phyloP scores from a whole-genome alignment of 2,329 filamentous ascomycete species.

The Venturia aucupariae region DNA sequence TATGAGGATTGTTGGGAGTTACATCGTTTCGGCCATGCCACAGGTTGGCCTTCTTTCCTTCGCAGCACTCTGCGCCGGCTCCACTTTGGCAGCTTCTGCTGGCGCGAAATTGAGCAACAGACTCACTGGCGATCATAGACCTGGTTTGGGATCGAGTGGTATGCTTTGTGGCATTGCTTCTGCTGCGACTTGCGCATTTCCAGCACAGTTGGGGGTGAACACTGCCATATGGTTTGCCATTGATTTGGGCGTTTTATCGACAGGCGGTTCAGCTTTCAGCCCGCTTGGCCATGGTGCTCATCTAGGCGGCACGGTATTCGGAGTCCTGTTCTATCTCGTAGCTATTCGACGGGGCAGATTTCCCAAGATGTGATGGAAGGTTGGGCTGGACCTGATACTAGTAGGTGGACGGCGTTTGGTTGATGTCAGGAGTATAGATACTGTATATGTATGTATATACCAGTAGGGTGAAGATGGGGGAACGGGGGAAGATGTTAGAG shows the following conservation, averaged over 20 bases:
- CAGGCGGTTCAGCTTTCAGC: slow-evolving; percentile 16
- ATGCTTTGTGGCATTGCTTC: slow-evolving; percentile 32
- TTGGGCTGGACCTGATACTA: neutral
- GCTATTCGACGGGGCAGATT: neutral
- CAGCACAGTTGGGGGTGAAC: slow-evolving; percentile 28
- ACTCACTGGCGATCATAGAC: neutral
- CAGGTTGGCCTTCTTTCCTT: slow-evolving; percentile 23
- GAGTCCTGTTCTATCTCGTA: slow-evolving; percentile 24
- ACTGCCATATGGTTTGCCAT: slow-evolving; percentile 28
- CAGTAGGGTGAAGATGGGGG: too few species aligned
- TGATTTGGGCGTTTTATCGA: slow-evolving; percentile 32
- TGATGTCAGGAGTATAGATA: too few species aligned
- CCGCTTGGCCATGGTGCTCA: slow-evolving; percentile 35
- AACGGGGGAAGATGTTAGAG: too few species aligned
- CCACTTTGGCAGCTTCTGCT: slow-evolving; percentile 22
- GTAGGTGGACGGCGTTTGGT: neutral
- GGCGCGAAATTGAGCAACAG: neutral
- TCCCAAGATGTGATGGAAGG: neutral
- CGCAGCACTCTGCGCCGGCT: slow-evolving; percentile 24
- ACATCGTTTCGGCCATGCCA: slow-evolving; percentile 24
- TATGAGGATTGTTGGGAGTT: slow-evolving; percentile 28
- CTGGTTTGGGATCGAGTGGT: slow-evolving; percentile 32
- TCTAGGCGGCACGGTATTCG: slow-evolving; percentile 35
- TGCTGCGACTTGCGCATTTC: slow-evolving; percentile 31
- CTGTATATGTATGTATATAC: too few species aligned